Percentiles rank a stretch among this genome's conserved stretches.
phyloP scores from a whole-genome alignment of 148 eudicot genomes.

The Chenopodium suecicum region DNA sequence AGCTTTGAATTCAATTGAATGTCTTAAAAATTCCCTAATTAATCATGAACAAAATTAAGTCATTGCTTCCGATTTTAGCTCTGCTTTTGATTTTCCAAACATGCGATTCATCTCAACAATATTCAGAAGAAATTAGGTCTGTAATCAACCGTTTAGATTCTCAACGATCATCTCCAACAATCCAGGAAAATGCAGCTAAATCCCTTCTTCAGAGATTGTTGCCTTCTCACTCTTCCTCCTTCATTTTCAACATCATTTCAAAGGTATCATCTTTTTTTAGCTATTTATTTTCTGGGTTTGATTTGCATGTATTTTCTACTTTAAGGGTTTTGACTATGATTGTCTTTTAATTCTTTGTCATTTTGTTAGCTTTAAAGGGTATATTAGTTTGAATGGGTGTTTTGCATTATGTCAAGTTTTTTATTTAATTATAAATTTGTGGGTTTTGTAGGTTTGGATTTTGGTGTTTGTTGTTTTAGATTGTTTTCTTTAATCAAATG shows the following conservation, averaged over 20 bases:
- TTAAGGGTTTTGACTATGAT: not conserved
- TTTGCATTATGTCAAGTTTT: not conserved
- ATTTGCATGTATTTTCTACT: not conserved
- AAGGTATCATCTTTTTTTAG: constrained; percentile 39
- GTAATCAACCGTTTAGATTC: constrained; percentile 49
- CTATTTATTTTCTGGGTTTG: not conserved
- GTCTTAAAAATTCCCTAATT: no score
- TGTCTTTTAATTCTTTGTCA: not conserved
- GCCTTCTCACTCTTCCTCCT: constrained; percentile 67
- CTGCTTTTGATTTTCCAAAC: constrained; percentile 24
- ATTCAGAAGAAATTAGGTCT: constrained; percentile 40
- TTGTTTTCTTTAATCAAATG: not conserved
- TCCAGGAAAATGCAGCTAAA: constrained; percentile 66
- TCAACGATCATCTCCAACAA: constrained; percentile 42
- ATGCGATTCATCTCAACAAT: constrained; percentile 21
- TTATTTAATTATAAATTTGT: not conserved
- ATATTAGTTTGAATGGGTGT: no score
- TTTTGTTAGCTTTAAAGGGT: not conserved
- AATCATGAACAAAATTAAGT: not conserved
- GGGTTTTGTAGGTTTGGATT: not conserved
- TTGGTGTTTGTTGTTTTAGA: not conserved
- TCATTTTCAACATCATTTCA: constrained; percentile 59
- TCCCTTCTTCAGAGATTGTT: constrained; percentile 71
- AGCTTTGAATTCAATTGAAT: no score
- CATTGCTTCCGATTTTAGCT: constrained; percentile 11